A percentile compares a stretch with the other conserved stretches of the same genome.
Conservation (phyloP, 371 early-diverging fungal genomes). For the Mycotypha africana region DNA sequence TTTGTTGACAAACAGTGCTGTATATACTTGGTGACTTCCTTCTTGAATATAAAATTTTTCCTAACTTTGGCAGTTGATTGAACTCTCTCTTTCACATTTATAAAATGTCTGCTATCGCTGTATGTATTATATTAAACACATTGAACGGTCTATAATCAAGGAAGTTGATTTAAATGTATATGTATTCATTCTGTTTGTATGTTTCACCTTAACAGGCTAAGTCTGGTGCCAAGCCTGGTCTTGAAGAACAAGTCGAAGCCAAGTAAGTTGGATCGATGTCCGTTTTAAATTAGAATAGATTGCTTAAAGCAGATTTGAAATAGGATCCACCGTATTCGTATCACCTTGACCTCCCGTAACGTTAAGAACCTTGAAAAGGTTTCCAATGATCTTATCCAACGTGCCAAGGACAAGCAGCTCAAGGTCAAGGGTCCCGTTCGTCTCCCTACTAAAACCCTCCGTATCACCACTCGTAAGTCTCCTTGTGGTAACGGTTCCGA, state of each 20-base stretch:
- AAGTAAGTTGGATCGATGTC: no score
- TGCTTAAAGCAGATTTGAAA: no score
- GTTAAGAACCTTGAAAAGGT: constrained; percentile 98
- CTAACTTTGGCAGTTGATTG: not conserved
- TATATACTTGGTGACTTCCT: no score
- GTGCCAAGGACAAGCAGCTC: constrained; percentile 97
- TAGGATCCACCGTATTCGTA: constrained; percentile 89
- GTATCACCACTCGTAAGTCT: constrained; percentile 98
- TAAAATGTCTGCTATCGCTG: constrained; percentile 28
- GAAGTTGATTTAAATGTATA: not conserved
- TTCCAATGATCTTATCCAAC: constrained; percentile 91
- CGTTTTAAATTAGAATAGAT: no score
- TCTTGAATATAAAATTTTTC: not conserved
- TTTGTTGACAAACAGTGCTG: no score
- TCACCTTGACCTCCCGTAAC: constrained; percentile 97
- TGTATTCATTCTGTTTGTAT: not conserved
- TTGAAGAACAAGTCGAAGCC: constrained; percentile 50
- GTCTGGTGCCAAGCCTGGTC: constrained; percentile 44
- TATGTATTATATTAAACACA: constrained; percentile 4
- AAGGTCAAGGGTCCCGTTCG: constrained; percentile 98
- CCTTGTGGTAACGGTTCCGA: constrained; percentile 99
- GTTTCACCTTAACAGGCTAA: not conserved
- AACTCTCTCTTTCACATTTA: constrained; percentile 23
- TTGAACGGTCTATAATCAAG: not conserved
- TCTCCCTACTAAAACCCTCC: constrained; percentile 96